These are phyloP conservation scores for Hemileccinum impolitum DNA, from an alignment of 768 basidiomycete genomes.

Conservation along the genomic window DNA sequence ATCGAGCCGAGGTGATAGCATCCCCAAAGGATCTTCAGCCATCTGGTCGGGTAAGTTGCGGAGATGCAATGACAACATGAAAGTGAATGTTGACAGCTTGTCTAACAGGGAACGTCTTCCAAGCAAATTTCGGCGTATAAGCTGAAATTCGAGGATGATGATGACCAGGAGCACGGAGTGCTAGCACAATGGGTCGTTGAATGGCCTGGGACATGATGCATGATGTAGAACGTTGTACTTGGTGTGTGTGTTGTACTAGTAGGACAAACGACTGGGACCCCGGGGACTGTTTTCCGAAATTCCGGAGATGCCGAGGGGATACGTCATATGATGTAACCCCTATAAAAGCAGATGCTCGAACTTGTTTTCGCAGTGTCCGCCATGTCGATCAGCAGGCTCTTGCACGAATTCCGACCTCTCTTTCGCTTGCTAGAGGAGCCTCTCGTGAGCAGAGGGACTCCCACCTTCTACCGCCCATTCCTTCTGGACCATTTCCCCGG, in stretches of 20 bases:
- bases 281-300: slow-evolving; percentile 14
- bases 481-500: slow-evolving; percentile 49
- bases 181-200: slow-evolving; percentile 81
- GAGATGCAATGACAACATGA: neutral
- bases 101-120: slow-evolving; percentile 31
- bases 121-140: slow-evolving; percentile 63
- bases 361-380: neutral
- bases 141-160: slow-evolving; percentile 87
- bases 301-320: slow-evolving; percentile 9
- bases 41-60: slow-evolving; percentile 36
- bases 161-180: slow-evolving; percentile 76
- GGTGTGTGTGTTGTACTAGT: neutral
- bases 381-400: slow-evolving; percentile 67
- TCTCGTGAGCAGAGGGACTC: slow-evolving; percentile 34
- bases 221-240: neutral
- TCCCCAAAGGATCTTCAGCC: slow-evolving; percentile 49
- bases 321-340: slow-evolving; percentile 14
- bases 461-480: slow-evolving; percentile 33
- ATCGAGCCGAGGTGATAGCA: slow-evolving; percentile 80
- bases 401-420: slow-evolving; percentile 71
- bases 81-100: slow-evolving; percentile 8
- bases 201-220: slow-evolving; percentile 56
- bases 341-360: slow-evolving; percentile 6
- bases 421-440: slow-evolving; percentile 79
- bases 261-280: slow-evolving; percentile 17